Base-by-base conservation (phyloP, 208 protist species). In the Trypanosoma vivax region DNA sequence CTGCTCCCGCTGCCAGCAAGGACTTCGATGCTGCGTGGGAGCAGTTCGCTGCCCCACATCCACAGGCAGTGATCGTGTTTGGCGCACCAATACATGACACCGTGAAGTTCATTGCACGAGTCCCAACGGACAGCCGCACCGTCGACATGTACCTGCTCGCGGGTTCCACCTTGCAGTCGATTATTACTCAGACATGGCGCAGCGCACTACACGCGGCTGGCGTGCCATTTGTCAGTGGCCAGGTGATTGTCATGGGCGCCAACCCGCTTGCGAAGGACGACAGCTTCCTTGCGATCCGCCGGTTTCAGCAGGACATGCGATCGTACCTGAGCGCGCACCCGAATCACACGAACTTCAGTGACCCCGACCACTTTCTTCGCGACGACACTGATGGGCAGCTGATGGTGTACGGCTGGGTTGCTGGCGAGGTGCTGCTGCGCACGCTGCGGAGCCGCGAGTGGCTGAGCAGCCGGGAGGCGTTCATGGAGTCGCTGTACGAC, bases 171-270 rank as follows among this genome's bases (percentile, higher is more conserved):
- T 2, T 18, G 14, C 48, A 48, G 29, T 16, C 38, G 27, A 7
- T 35, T 25, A 4, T 65, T 39, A 3, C 9, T 43, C 25, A 16
- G 11, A 19, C 34, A 31, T 51, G 48, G 31, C 2, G 23, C 49
- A 23, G 21, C 18, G 41, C 29, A 41, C 7, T 55, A 23, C 31
- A 64, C 24, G 37, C n/a, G 47, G 52, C 5, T 24, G 34, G 49
- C 3, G 14, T 19, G 5, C 10, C 13, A 13, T 54, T 54, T 54
- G 23, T 42, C 3, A 18, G 18, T 35, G 49, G 33, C n/a, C 49
- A 60, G n/a, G 29, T 72, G 19, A 52, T 61, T 21, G 43, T 61
- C 30, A 57, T 51, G n/a, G 55, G 52, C 10, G 51, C 57, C 7
- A 65, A 60, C 24, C 65, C 59, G 16, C 38, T 65, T 25, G 46